Base-by-base conservation (phyloP, 768 basidiomycete species). In the Auricularia sp. region DNA sequence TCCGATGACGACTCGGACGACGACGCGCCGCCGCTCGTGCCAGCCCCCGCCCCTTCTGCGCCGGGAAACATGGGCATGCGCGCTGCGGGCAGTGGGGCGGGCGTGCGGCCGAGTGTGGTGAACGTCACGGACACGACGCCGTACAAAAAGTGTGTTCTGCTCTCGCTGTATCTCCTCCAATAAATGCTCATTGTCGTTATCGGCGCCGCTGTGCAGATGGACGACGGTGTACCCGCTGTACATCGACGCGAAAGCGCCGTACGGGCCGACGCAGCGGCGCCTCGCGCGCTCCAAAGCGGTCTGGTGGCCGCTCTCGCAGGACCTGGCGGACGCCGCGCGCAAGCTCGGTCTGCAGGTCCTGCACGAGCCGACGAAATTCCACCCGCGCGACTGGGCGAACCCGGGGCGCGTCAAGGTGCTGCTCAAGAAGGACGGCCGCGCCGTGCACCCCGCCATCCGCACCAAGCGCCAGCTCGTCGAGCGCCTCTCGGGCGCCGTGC, bases 321-420 rank as follows among this genome's bases (percentile, higher is more conserved):
- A 93, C 70, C 96, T 99, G 62, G 89, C 91, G 2, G 87, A 91
- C 64, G 94, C 91, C 6, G 86, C 89, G 33, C 83, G 78, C 68
- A 78, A 85, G 36, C 76, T 98, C 14, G 89, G 93, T 1, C 78
- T 98, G 7, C 83, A 87, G 12, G 84, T 87, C 2, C 80, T 97
- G 3, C 92, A 94, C 69, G 94, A 98, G 78, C 91, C 92, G 43
- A 83, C 84, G 71, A 98, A 95, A 75, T 79, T 84, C 34, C 96
- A 99, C 71, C 96, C 96, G 11, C 84, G 91, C 62, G 96, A 99
- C 74, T 99, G 96, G 96, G 95, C 91, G 71, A 99, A 99, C 73
- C 96, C 96, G 0, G 96, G 96, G 8, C 84, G 96, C 33, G 92
- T 99, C 65, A 85, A 93, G 67, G 90, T 98, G 29, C 90, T 90